Conservation (phyloP, 768 basidiomycete species). For the Agaricus sinodeliciosus region DNA sequence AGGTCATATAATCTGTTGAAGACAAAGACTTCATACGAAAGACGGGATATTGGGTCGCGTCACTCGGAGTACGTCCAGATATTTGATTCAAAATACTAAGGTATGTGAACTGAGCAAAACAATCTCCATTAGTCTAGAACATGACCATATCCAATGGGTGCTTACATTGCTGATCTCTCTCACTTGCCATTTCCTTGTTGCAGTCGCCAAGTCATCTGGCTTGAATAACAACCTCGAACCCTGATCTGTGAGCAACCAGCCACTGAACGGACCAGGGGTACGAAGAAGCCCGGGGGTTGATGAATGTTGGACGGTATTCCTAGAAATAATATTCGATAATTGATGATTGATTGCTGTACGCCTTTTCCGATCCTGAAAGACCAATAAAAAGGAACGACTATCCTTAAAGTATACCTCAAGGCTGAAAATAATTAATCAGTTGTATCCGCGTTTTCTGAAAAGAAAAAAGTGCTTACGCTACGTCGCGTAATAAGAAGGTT, state of each 20-base stretch:
- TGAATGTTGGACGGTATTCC: slow-evolving; percentile 31
- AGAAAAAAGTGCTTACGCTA: slow-evolving; percentile 55
- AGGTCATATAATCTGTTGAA: background rate
- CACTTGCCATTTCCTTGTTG: slow-evolving; percentile 81
- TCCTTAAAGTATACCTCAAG: slow-evolving; percentile 93
- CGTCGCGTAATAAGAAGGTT: slow-evolving; percentile 85
- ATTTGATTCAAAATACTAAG: slow-evolving; percentile 85
- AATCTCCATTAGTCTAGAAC: background rate
- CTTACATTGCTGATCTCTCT: slow-evolving; percentile 88
- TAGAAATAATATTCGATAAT: slow-evolving; percentile 41
- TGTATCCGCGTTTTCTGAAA: background rate
- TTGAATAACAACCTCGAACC: slow-evolving; percentile 35
- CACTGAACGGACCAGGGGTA: slow-evolving; percentile 46
- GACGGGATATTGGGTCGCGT: slow-evolving; percentile 92
- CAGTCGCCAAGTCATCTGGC: slow-evolving; percentile 57
- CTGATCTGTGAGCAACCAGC: slow-evolving; percentile 34
- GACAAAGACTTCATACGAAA: slow-evolving; percentile 53
- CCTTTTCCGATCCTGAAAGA: slow-evolving; percentile 67
- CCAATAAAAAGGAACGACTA: slow-evolving; percentile 78
- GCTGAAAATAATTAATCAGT: slow-evolving; percentile 27
- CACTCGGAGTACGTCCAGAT: slow-evolving; percentile 88
- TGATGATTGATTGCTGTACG: slow-evolving; percentile 54
- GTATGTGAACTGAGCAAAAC: slow-evolving; percentile 66
- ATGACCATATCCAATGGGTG: background rate
- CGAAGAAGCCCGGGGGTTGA: slow-evolving; percentile 46